phyloP scores from a whole-genome alignment of 441 rosid genomes.

The Flueggea neowawraea region DNA sequence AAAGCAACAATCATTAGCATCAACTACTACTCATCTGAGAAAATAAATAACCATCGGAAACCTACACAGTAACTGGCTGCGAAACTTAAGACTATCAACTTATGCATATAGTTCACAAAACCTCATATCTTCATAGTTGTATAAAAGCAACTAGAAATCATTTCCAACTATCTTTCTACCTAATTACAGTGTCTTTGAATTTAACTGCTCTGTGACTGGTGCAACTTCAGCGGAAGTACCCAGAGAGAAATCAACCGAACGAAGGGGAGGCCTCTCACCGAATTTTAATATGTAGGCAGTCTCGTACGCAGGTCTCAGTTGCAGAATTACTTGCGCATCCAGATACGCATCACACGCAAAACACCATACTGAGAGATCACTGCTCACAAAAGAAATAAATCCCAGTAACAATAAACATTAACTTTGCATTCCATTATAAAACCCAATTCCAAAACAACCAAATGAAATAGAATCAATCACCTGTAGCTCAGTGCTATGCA shows the following conservation, averaged over 20 bases:
- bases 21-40: too few species aligned
- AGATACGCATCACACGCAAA: conserved; percentile 79
- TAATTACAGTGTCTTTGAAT: background rate
- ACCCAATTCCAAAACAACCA: too few species aligned
- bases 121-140: too few species aligned
- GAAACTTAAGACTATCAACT: too few species aligned
- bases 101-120: too few species aligned
- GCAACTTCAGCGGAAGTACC: conserved; percentile 8
- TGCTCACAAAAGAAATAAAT: conserved; percentile 18
- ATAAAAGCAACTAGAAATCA: too few species aligned
- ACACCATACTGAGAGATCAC: conserved; percentile 93
- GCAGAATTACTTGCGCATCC: conserved; percentile 61
- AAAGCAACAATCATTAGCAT: too few species aligned
- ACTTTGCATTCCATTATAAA: background rate
- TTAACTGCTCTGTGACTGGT: conserved; percentile 11
- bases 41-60: too few species aligned
- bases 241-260: conserved; percentile 18
- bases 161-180: too few species aligned
- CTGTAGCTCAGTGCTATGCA: conserved; percentile 83
- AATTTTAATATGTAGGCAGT: conserved; percentile 79
- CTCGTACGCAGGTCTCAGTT: conserved; percentile 61
- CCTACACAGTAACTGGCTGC: too few species aligned
- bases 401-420: background rate
- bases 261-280: conserved; percentile 72
- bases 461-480: conserved; percentile 18